Percentiles rank a stretch among this genome's conserved stretches.
Conservation (phyloP, 2,329 filamentous ascomycete species). For the Fusarium robinianum region DNA sequence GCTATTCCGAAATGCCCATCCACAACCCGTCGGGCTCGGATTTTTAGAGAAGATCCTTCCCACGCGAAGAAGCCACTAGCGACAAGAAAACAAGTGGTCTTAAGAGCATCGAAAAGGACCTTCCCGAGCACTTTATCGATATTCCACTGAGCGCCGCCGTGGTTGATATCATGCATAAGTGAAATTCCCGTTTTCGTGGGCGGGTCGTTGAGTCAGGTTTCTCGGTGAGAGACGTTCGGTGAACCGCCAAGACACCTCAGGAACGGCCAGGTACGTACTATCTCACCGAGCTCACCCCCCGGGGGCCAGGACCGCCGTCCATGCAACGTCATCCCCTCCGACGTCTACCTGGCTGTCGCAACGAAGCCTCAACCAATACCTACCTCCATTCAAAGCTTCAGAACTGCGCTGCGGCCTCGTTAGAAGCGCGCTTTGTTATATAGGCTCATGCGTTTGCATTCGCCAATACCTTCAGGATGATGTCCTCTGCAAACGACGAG, state of each 20-base stretch:
- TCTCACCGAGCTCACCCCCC: constrained; percentile 20
- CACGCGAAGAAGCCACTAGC: no score
- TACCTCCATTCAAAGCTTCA: no score
- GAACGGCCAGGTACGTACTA: constrained; percentile 25
- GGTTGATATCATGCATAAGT: constrained; percentile 20
- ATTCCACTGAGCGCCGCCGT: constrained; percentile 3
- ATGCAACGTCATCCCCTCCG: constrained; percentile 41
- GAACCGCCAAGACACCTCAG: background rate
- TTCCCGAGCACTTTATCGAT: no score
- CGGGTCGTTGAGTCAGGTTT: constrained; percentile 34
- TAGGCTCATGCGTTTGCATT: constrained; percentile 31
- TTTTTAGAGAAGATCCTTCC: no score
- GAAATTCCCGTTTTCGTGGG: constrained; percentile 32
- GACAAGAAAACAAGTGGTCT: no score
- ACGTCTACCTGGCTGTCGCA: constrained; percentile 32
- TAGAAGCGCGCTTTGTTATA: background rate
- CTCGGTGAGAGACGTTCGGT: constrained; percentile 20
- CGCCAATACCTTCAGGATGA: constrained; percentile 53
- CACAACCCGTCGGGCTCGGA: no score
- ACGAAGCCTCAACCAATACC: constrained; percentile 17
- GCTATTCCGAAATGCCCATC: no score
- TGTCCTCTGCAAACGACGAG: constrained; percentile 69
- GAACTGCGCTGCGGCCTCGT: no score
- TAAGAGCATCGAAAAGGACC: background rate
- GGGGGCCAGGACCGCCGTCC: constrained; percentile 9